phyloP scores from a whole-genome alignment of 2,329 filamentous ascomycete genomes.

The Penicillium sp. region DNA sequence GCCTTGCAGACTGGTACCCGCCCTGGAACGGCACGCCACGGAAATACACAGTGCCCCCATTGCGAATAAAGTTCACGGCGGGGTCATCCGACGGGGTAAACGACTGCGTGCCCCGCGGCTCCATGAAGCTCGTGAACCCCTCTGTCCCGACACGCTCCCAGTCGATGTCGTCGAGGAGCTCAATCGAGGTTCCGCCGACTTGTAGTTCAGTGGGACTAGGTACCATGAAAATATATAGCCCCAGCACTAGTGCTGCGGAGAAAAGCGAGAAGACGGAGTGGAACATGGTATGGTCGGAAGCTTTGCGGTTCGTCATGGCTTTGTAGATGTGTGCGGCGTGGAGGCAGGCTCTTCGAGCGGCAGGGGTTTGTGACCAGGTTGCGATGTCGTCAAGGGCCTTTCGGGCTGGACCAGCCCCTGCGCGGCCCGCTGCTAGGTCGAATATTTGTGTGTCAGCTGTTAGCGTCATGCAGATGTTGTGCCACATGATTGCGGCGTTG shows the following conservation, averaged over 20 bases:
- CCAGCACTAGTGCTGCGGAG: conserved; percentile 56
- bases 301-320: conserved; percentile 56
- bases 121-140: conserved; percentile 50
- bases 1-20: conserved; percentile 57
- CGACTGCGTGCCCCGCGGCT: conserved; percentile 34
- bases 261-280: conserved; percentile 57
- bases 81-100: conserved; percentile 39
- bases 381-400: conserved; percentile 57
- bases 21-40: conserved; percentile 54
- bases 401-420: conserved; percentile 52
- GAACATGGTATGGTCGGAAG: conserved; percentile 58
- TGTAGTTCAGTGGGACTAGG: conserved; percentile 31
- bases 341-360: conserved; percentile 55
- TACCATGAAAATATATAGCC: conserved; percentile 58
- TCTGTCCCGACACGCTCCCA: conserved; percentile 54
- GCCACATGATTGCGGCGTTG: conserved; percentile 58
- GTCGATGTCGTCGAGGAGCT: conserved; percentile 56
- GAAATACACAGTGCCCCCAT: conserved; percentile 55
- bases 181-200: conserved; percentile 38
- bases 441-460: conserved; percentile 59
- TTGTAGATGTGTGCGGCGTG: conserved; percentile 60
- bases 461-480: conserved; percentile 58
- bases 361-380: conserved; percentile 56
- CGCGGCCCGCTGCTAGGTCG: conserved; percentile 57
- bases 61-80: conserved; percentile 51